phyloP scores from a whole-genome alignment of 1,284 basidiomycete genomes.

The Afroboletus lepidellus region DNA sequence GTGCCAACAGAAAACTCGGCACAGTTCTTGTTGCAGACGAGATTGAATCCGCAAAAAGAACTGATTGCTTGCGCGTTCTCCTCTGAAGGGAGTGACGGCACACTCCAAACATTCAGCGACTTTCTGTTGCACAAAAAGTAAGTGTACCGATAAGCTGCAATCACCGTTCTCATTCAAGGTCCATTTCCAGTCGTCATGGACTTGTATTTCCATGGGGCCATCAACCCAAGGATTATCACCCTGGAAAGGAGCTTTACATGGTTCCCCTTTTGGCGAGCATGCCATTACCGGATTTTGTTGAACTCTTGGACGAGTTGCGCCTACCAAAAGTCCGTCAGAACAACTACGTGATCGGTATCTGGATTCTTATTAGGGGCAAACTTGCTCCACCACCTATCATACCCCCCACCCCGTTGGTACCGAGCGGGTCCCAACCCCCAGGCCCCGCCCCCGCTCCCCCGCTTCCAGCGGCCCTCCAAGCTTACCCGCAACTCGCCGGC shows the following conservation, averaged over 20 bases:
- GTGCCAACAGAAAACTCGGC: constrained; percentile 73
- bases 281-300: constrained; percentile 80
- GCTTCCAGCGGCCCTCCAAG: constrained; percentile 31
- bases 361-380: constrained; percentile 77
- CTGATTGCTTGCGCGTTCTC: constrained; percentile 74
- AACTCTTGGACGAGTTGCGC: constrained; percentile 77
- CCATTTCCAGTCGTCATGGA: constrained; percentile 70
- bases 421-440: constrained; percentile 16
- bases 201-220: constrained; percentile 83
- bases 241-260: constrained; percentile 86
- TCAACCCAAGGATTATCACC: constrained; percentile 66
- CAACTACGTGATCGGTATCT: constrained; percentile 79
- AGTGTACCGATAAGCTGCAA: constrained; percentile 31
- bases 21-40: constrained; percentile 72
- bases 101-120: constrained; percentile 64
- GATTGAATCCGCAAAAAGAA: constrained; percentile 77
- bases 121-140: constrained; percentile 77
- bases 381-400: constrained; percentile 43
- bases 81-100: constrained; percentile 45
- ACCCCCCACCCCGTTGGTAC: constrained; percentile 27
- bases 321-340: constrained; percentile 61
- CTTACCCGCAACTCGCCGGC: constrained; percentile 35
- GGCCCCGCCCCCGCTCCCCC: constrained; percentile 7
- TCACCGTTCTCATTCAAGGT: constrained; percentile 9
- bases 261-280: constrained; percentile 73